Conservation (phyloP, 345 rosid species). For the Brassica rapa region DNA sequence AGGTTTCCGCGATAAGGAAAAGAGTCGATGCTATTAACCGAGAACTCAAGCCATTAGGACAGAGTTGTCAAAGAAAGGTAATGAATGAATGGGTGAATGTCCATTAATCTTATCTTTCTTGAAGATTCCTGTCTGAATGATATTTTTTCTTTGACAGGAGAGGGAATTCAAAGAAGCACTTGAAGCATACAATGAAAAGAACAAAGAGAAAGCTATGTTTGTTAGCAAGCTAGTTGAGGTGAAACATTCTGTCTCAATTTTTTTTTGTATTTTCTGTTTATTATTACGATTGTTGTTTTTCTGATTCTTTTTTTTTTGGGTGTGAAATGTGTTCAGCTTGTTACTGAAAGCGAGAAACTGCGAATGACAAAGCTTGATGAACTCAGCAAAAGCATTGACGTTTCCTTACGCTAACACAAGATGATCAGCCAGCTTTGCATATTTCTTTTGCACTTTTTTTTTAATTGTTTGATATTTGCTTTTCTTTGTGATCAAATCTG, state of each 20-base stretch:
- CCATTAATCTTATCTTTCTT: not conserved
- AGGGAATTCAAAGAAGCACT: slow-evolving; percentile 87
- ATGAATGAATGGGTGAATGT: not conserved
- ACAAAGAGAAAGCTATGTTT: slow-evolving; percentile 72
- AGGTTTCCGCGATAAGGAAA: slow-evolving; percentile 59
- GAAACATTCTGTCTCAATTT: slow-evolving; percentile 17
- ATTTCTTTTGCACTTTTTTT: slow-evolving; percentile 26
- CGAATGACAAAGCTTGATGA: slow-evolving; percentile 95
- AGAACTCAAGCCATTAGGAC: slow-evolving; percentile 69
- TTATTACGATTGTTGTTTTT: not conserved
- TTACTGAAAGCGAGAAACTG: slow-evolving; percentile 72
- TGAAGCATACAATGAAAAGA: slow-evolving; percentile 88
- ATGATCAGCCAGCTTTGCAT: slow-evolving; percentile 23
- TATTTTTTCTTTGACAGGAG: slow-evolving; percentile 52
- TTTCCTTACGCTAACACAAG: slow-evolving; percentile 32
- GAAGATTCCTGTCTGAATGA: not conserved
- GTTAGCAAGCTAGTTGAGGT: slow-evolving; percentile 89
- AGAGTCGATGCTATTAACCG: slow-evolving; percentile 62
- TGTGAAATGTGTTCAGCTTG: slow-evolving; percentile 54
- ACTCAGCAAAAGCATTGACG: slow-evolving; percentile 71
- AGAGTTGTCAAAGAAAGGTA: slow-evolving; percentile 80
- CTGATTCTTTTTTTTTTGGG: slow-evolving; percentile 1
- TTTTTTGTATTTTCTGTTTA: not conserved
- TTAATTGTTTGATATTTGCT: slow-evolving; percentile 32
- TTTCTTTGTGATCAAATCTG: slow-evolving; percentile 7